phyloP scores from a whole-genome alignment of 352 stramenopile species.

The Phytopythium cucurbitacearum region DNA sequence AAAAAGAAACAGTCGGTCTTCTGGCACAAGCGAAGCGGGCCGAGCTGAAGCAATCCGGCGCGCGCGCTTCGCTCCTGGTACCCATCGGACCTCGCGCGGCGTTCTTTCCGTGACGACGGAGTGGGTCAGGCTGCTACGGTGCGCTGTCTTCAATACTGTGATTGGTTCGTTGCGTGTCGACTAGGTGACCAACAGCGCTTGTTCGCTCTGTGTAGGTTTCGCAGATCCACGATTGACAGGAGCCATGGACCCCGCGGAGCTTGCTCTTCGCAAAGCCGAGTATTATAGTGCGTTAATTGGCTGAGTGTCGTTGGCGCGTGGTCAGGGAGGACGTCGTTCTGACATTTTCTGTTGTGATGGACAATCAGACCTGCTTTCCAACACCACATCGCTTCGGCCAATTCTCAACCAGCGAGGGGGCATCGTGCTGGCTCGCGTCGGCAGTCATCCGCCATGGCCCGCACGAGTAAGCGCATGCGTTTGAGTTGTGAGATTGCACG shows the following conservation, averaged over 20 bases:
- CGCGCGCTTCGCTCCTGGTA: too few relatives aligned
- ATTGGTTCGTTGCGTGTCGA: too few relatives aligned
- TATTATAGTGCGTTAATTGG: slow-evolving; percentile 39
- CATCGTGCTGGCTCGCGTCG: slow-evolving; percentile 71
- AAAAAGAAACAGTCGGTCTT: too few relatives aligned
- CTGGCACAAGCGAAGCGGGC: too few relatives aligned
- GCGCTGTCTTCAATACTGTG: too few relatives aligned
- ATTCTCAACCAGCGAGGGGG: slow-evolving; percentile 76
- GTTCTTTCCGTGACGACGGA: too few relatives aligned
- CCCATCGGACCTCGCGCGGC: too few relatives aligned
- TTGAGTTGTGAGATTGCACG: neutral
- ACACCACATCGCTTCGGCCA: slow-evolving; percentile 53
- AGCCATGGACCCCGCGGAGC: slow-evolving; percentile 29
- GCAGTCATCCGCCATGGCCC: slow-evolving; percentile 80
- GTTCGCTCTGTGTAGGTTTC: too few relatives aligned
- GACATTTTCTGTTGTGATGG: slow-evolving; percentile 2
- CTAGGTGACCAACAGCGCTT: too few relatives aligned
- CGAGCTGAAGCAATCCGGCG: too few relatives aligned
- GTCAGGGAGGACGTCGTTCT: neutral
- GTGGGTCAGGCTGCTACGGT: too few relatives aligned
- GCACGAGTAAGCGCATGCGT: slow-evolving; percentile 42
- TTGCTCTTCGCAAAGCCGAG: slow-evolving; percentile 41
- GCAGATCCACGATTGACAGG: too few relatives aligned
- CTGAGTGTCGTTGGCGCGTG: neutral
- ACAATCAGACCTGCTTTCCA: slow-evolving; percentile 51